Evolutionary conservation across 2,329 filamentous ascomycete genomes (phyloP).

Genomic region (Cladophialophora chaetospira): DNA sequence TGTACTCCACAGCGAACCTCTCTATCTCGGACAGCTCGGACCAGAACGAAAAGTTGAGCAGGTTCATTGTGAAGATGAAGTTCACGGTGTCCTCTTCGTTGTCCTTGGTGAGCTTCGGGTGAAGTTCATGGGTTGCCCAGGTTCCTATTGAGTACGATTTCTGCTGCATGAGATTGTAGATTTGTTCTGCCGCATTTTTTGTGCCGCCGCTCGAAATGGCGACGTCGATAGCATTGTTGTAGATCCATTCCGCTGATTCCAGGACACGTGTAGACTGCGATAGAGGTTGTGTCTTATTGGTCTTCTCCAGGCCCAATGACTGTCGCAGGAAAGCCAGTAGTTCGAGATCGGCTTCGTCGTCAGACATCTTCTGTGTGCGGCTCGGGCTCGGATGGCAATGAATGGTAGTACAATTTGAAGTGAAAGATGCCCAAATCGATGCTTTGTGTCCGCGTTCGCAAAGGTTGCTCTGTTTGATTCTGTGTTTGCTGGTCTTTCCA

Average conservation of each 20-base stretch:
- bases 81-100: conserved; percentile 79
- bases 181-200: conserved; percentile 76
- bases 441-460: neutral
- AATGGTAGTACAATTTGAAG: neutral
- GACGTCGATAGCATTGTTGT: conserved; percentile 90
- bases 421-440: neutral
- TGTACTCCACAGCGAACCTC: conserved; percentile 81
- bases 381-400: conserved; percentile 4
- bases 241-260: conserved; percentile 79
- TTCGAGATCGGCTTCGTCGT: conserved; percentile 88
- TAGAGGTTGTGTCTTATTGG: conserved; percentile 42
- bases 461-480: neutral
- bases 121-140: conserved; percentile 87
- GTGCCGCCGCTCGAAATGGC: conserved; percentile 80
- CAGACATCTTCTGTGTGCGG: conserved; percentile 65
- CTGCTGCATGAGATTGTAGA: conserved; percentile 79
- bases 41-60: conserved; percentile 98
- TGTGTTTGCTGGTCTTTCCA: neutral
- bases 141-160: conserved; percentile 80
- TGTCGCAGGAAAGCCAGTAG: conserved; percentile 82
- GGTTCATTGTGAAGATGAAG: conserved; percentile 96
- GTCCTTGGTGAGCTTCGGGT: conserved; percentile 72
- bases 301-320: conserved; percentile 62
- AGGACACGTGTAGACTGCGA: conserved; percentile 80
- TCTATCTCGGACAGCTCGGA: conserved; percentile 69